Percentiles rank a stretch among this genome's conserved stretches.
Conservation (phyloP, 192 early-diverging fungal genomes). For the Backusella morwellensis region DNA sequence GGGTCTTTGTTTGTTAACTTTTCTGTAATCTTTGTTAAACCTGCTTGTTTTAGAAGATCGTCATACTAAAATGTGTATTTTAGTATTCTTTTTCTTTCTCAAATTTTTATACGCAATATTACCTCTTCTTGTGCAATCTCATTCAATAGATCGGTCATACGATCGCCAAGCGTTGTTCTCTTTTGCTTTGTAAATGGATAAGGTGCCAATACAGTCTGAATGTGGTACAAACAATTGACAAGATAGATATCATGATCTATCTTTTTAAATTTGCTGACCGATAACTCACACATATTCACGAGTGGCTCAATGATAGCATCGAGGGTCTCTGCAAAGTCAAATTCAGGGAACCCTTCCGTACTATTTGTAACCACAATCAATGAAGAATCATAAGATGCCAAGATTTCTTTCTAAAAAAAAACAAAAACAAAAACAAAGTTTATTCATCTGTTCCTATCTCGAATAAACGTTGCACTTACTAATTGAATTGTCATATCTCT, state of each 20-base stretch:
- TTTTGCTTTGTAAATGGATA: slow-evolving; percentile 66
- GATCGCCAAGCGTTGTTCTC: slow-evolving; percentile 50
- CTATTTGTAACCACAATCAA: slow-evolving; percentile 51
- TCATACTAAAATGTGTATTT: slow-evolving; percentile 43
- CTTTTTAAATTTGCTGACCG: slow-evolving; percentile 44
- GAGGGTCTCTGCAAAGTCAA: slow-evolving; percentile 66
- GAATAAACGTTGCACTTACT: slow-evolving; percentile 36
- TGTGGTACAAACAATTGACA: slow-evolving; percentile 72
- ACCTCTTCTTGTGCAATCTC: slow-evolving; percentile 67
- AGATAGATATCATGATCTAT: slow-evolving; percentile 72
- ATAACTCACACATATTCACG: slow-evolving; percentile 64
- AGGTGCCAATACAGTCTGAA: slow-evolving; percentile 62
- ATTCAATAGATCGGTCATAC: slow-evolving; percentile 64
- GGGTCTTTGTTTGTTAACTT: slow-evolving; percentile 54
- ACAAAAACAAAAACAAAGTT: slow-evolving; percentile 21
- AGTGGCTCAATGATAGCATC: slow-evolving; percentile 71
- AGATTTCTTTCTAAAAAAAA: slow-evolving; percentile 59
- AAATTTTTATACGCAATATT: not conserved
- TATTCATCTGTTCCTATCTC: not conserved
- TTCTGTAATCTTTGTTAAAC: slow-evolving; percentile 50
- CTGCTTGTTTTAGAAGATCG: slow-evolving; percentile 63
- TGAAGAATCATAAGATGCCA: slow-evolving; percentile 77
- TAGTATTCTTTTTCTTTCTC: no score
- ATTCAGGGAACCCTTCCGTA: slow-evolving; percentile 31
- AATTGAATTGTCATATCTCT: slow-evolving; percentile 69